These are phyloP conservation scores for Neofusicoccum sp. DNA, from an alignment of 2,329 filamentous ascomycete genomes.

Conservation along the genomic window DNA sequence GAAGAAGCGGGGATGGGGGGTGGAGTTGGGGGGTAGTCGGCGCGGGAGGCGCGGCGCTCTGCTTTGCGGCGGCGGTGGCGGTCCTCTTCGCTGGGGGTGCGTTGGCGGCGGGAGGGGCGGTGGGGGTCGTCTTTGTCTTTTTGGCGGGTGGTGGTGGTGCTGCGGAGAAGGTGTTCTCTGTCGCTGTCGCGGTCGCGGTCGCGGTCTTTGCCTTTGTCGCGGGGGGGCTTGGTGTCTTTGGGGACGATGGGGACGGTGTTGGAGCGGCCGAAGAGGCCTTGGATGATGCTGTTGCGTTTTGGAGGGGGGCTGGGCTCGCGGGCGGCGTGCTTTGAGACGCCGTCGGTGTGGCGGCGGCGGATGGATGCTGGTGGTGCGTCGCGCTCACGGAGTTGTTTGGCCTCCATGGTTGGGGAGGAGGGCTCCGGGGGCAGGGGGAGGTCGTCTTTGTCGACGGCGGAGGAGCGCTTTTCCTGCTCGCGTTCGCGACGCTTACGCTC, in stretches of 20 bases:
- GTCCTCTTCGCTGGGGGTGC: conserved; percentile 7
- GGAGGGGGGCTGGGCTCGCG: neutral
- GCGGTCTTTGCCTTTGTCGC: neutral
- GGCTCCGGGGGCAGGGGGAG: neutral
- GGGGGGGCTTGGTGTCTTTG: neutral
- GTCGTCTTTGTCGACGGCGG: neutral
- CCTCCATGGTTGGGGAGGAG: conserved; percentile 3
- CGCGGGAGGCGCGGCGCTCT: conserved; percentile 5
- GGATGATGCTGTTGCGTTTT: neutral
- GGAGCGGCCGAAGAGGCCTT: neutral
- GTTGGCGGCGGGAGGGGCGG: neutral
- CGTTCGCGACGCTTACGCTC: neutral
- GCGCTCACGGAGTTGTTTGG: neutral
- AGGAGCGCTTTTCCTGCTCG: neutral
- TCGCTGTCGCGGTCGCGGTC: neutral
- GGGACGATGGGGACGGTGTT: neutral
- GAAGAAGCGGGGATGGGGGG: neutral
- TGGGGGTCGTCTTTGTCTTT: no score
- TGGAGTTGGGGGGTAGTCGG: conserved; percentile 1
- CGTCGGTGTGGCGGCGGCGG: conserved; percentile 7
- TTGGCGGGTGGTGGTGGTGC: no score
- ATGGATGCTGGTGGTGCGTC: neutral
- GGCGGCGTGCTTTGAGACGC: neutral
- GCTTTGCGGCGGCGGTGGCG: conserved; percentile 7
- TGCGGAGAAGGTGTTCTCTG: no score